A percentile compares a stretch with the other conserved stretches of the same genome.
These are phyloP conservation scores for Nigrospora osmanthi DNA, from an alignment of 2,329 filamentous ascomycete genomes.

Conservation along the genomic window DNA sequence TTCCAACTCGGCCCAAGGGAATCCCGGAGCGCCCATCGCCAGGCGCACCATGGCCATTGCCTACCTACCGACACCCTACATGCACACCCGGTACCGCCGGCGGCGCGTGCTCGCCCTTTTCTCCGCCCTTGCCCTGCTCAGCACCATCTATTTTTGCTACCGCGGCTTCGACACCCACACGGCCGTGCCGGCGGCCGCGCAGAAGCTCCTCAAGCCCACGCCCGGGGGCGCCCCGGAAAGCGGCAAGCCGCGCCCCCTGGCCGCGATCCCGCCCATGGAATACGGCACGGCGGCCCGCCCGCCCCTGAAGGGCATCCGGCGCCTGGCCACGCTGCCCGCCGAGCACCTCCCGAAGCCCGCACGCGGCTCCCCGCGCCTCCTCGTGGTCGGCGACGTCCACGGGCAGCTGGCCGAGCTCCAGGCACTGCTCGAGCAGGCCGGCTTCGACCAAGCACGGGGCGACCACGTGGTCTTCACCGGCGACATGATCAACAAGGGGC, in stretches of 20 bases:
- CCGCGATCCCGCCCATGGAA: conserved; percentile 1
- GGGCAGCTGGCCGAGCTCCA: conserved; percentile 67
- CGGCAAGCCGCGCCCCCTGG: conserved; percentile 1
- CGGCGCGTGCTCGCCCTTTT: not conserved
- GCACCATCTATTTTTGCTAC: conserved; percentile 3
- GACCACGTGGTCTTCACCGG: conserved; percentile 75
- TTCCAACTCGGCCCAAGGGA: no score
- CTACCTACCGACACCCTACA: not conserved
- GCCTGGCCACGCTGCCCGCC: conserved; percentile 20
- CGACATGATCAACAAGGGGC: conserved; percentile 80
- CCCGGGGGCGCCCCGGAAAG: not conserved
- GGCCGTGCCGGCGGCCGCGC: not conserved
- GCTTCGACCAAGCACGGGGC: conserved; percentile 45
- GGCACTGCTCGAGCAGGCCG: conserved; percentile 57
- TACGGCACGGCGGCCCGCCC: conserved; percentile 11
- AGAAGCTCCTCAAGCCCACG: not conserved
- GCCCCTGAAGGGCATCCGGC: conserved; percentile 16
- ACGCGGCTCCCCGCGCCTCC: conserved; percentile 47
- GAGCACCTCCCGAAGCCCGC: conserved; percentile 13
- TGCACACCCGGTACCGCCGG: conserved; percentile 4
- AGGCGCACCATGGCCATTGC: no score
- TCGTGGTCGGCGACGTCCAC: conserved; percentile 89
- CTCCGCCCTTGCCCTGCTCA: not conserved
- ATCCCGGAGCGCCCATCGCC: no score
- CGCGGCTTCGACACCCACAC: not conserved